Evolutionary conservation across 2,329 filamentous ascomycete genomes (phyloP), one percentile per base, ranked within the genome.

Genomic region (Fonsecaea nubica): DNA sequence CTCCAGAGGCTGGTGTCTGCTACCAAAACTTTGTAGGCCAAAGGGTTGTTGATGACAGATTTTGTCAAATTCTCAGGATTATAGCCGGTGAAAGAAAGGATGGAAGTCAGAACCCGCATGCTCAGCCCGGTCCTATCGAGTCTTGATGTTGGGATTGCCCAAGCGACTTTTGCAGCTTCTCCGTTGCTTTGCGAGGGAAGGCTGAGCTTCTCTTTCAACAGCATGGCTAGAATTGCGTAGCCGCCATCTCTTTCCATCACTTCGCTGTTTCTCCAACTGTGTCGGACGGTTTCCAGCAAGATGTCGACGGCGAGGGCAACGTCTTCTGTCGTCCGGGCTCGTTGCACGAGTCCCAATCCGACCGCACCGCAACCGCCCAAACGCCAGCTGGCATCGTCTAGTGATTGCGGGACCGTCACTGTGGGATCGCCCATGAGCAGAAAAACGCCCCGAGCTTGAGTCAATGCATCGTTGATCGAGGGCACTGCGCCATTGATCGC

Each of bases 231-330:
- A 40, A 98, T 91, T 32, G 92, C 90, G 76, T 97, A 99, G 0
- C 94, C 96, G 72, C 96, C 95, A 66, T 96, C 93, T 73, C 92
- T 89, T 77, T 99, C 95, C 91, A 99, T 97, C 32, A 95, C 93
- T 77, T 99, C 96, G 72, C 95, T 98, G 72, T 98, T 98, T 70
- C 95, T 87, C 95, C 96, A 99, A 76, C 91, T 98, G 70, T 91
- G 90, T 71, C 91, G 90, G 58, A 97, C 91, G 67, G 92, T 92
- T 70, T 91, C 88, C 69, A 97, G 93, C 32, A 97, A 83, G 73
- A 96, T 90, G 74, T 96, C 89, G 2, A 96, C 88, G 1, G 93
- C 89, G 62, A 91, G 86, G 9, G 93, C 80, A 33, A 93, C 88
- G 53, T 89, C 89, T 57, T 93, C 87, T 7, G 87, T 83, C 0